Percentiles rank a stretch among this genome's conserved stretches.
Evolutionary conservation across 805 yeast species (phyloP).

Genomic region (Saturnispora kantuleensis): DNA sequence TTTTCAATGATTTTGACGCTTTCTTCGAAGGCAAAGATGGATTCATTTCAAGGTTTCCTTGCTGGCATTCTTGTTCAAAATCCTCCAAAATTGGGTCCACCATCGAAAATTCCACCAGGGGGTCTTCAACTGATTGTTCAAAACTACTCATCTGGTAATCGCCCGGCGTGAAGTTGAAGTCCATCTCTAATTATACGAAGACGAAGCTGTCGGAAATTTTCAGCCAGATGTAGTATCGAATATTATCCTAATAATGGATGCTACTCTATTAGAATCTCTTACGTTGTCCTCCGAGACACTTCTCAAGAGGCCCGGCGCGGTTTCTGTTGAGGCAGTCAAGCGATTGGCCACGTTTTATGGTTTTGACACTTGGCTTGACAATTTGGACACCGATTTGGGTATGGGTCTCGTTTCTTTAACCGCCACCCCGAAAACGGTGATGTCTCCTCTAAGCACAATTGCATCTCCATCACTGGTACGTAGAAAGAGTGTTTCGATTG

Average conservation of each 20-base stretch:
- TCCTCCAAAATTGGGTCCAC: neutral
- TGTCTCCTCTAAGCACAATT: conserved; percentile 5
- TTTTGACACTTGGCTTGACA: conserved; percentile 28
- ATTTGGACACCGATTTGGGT: conserved; percentile 12
- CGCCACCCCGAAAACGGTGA: conserved; percentile 3
- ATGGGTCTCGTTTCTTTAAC: conserved; percentile 5
- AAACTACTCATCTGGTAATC: neutral
- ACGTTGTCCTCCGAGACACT: conserved; percentile 26
- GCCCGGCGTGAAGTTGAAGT: neutral
- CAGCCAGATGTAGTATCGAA: neutral
- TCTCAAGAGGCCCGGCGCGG: conserved; percentile 28
- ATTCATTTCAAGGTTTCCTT: too few species aligned
- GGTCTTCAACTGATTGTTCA: neutral
- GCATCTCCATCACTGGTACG: neutral
- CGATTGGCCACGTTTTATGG: conserved; percentile 29
- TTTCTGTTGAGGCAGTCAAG: conserved; percentile 26
- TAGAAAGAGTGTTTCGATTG: neutral
- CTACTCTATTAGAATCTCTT: conserved; percentile 26
- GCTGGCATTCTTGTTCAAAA: neutral
- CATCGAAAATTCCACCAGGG: too few species aligned
- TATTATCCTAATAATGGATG: conserved; percentile 15
- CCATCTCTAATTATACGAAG: neutral
- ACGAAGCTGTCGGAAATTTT: neutral
- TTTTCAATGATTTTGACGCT: neutral
- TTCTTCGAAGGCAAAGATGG: conserved; percentile 2